Evolutionary conservation across 208 protist species (phyloP), one percentile per base, ranked within the genome.

Genomic region (Wallacemonas sp.): DNA sequence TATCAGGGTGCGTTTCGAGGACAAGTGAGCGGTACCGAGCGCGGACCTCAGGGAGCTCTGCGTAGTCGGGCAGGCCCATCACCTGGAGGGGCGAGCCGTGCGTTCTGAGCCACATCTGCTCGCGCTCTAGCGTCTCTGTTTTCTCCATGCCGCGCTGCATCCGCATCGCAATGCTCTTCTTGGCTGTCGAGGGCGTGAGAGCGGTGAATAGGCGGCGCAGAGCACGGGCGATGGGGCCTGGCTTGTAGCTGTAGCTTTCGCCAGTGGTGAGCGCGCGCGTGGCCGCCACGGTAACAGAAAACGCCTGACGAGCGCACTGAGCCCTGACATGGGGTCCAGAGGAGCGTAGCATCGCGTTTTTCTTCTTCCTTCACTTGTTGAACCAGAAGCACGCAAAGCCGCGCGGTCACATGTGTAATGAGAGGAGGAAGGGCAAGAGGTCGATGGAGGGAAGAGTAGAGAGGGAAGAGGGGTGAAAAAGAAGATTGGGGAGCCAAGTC

Each of bases 1-100:
- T 92, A 65, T 94, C 88, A 5, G 88, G 88, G 63, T 94, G 88
- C 7, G 85, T 89, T 59, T 89, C 85, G 2, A 94, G 67, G 10
- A 94, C 67, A 3, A 94, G 65, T 32, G 79, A 73, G 16, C 85
- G 77, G 61, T 94, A 92, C 11, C 88, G 88, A 16, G 82, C 74
- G 7, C 88, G 85, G 2, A 94, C 73, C 31, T 94, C 85, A 5
- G 54, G 41, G 3, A 94, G 52, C 44, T 88, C 81, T 1, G 88
- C 85, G 65, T 94, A 84, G 59, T 91, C 85, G 1, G 88, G 88
- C 16, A 94, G 79, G n/a, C 88, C 88, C 81, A 94, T 80, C 22
- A 94, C 79, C 2, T 65, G 71, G 44, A 94, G 77, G 4, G 88
- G 88, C 0, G 88, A 94, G 38, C 86, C 88, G 66, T 94, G 88